A percentile compares a stretch with the other conserved stretches of the same genome.
Conservation (phyloP, 352 stramenopile genomes). For the Globisporangium carolinianum region DNA sequence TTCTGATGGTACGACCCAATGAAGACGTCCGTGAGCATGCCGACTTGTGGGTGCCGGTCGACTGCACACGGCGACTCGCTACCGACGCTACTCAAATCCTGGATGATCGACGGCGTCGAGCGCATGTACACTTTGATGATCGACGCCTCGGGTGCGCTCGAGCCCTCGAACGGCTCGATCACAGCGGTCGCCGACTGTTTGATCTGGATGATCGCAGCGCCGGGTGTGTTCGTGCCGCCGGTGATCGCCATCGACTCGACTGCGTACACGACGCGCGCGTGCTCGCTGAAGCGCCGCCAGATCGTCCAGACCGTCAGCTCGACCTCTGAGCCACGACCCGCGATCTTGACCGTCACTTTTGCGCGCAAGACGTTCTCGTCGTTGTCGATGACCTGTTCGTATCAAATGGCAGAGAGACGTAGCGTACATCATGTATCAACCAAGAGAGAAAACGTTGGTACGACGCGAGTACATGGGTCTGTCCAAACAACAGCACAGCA, state of each 20-base stretch:
- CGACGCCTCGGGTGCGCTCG: constrained; percentile 11
- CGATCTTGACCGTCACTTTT: constrained; percentile 12
- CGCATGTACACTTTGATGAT: constrained; percentile 15
- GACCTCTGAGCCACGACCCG: constrained; percentile 9
- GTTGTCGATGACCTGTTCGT: constrained; percentile 5
- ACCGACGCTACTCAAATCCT: constrained; percentile 1
- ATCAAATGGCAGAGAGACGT: not conserved
- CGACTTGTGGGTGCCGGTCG: constrained; percentile 10
- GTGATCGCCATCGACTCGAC: constrained; percentile 15
- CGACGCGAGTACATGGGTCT: no score
- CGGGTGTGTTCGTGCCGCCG: not conserved
- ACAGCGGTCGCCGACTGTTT: constrained; percentile 11
- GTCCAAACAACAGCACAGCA: not conserved
- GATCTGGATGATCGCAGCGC: constrained; percentile 10
- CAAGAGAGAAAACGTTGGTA: not conserved
- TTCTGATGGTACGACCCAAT: constrained; percentile 15
- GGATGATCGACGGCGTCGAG: constrained; percentile 14
- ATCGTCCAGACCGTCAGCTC: constrained; percentile 12
- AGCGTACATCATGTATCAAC: not conserved
- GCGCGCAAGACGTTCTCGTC: constrained; percentile 11
- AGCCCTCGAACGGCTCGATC: constrained; percentile 6
- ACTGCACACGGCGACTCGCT: not conserved
- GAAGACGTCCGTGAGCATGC: constrained; percentile 16
- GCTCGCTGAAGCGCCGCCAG: constrained; percentile 10
- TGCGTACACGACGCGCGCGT: constrained; percentile 5